Evolutionary conservation across 768 basidiomycete genomes (phyloP).

Genomic region (Lactarius psammicola): DNA sequence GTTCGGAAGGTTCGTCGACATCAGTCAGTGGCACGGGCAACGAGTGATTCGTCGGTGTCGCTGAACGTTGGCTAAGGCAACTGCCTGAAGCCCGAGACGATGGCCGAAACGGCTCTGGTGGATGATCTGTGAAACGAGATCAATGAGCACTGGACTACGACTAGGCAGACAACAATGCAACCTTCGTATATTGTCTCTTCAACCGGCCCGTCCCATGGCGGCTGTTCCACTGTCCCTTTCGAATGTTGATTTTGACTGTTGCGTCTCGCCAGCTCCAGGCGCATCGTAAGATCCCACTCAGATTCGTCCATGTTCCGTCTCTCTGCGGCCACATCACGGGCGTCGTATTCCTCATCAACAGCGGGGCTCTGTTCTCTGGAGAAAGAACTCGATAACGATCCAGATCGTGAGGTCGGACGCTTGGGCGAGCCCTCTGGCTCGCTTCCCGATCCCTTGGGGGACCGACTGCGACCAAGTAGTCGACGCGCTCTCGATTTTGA

Average conservation of each 20-base stretch:
- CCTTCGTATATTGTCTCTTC: constrained; percentile 82
- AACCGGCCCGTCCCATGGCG: constrained; percentile 46
- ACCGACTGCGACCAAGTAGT: constrained; percentile 43
- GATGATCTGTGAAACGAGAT: constrained; percentile 49
- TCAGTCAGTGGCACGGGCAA: constrained; percentile 43
- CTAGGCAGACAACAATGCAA: constrained; percentile 33
- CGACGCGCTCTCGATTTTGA: constrained; percentile 44
- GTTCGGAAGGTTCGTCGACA: constrained; percentile 40
- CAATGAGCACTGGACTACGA: constrained; percentile 9
- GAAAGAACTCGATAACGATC: constrained; percentile 40
- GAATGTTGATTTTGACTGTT: constrained; percentile 79
- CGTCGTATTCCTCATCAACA: constrained; percentile 46
- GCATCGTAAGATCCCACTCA: constrained; percentile 72
- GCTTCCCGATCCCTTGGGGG: constrained; percentile 41
- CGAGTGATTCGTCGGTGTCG: constrained; percentile 44
- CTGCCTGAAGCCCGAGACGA: constrained; percentile 52
- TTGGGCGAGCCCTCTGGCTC: constrained; percentile 32
- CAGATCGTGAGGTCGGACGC: constrained; percentile 22
- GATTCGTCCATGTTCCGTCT: constrained; percentile 55
- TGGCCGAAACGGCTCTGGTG: constrained; percentile 53
- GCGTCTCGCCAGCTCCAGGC: constrained; percentile 76
- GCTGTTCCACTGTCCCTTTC: constrained; percentile 39
- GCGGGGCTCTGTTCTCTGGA: constrained; percentile 45
- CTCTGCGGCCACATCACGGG: constrained; percentile 35
- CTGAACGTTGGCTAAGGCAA: constrained; percentile 43